Conservation (phyloP, 495 filamentous ascomycete species). For the Tetracladium setigerum region DNA sequence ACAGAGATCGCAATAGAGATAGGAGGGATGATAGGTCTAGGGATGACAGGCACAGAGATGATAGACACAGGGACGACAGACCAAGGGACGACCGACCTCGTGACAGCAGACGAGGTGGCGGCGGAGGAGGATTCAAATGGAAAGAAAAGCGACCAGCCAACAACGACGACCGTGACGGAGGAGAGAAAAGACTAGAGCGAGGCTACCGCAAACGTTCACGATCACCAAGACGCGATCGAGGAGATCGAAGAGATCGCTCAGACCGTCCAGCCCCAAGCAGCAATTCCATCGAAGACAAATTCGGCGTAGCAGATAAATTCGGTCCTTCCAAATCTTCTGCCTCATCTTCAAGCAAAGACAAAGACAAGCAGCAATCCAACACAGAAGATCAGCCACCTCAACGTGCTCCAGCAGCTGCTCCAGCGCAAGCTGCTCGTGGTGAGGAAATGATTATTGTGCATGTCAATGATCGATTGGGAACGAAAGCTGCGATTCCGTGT, state of each 20-base stretch:
- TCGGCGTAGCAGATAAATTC: slow-evolving; percentile 22
- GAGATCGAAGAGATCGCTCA: slow-evolving; percentile 14
- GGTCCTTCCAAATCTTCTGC: slow-evolving; percentile 3
- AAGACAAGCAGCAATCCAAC: neutral
- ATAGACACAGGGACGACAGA: neutral
- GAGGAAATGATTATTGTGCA: slow-evolving; percentile 89
- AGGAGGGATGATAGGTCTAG: no score
- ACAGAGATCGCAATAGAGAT: neutral
- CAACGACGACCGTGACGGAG: slow-evolving; percentile 33
- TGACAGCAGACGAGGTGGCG: slow-evolving; percentile 24
- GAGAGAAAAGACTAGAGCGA: slow-evolving; percentile 37
- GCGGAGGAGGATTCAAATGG: slow-evolving; percentile 51
- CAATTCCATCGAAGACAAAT: slow-evolving; percentile 19
- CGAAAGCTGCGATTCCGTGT: slow-evolving; percentile 84
- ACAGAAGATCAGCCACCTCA: slow-evolving; percentile 12
- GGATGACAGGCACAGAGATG: neutral
- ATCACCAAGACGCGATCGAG: slow-evolving; percentile 18
- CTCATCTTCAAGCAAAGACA: neutral
- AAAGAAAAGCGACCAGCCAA: slow-evolving; percentile 53
- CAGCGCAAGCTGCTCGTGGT: slow-evolving; percentile 26
- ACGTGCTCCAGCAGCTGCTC: slow-evolving; percentile 20
- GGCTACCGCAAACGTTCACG: slow-evolving; percentile 42
- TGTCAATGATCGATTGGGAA: slow-evolving; percentile 87
- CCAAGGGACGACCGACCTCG: slow-evolving; percentile 18
- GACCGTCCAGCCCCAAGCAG: neutral